Conservation (phyloP, 495 filamentous ascomycete species). For the Penicillium salamii region DNA sequence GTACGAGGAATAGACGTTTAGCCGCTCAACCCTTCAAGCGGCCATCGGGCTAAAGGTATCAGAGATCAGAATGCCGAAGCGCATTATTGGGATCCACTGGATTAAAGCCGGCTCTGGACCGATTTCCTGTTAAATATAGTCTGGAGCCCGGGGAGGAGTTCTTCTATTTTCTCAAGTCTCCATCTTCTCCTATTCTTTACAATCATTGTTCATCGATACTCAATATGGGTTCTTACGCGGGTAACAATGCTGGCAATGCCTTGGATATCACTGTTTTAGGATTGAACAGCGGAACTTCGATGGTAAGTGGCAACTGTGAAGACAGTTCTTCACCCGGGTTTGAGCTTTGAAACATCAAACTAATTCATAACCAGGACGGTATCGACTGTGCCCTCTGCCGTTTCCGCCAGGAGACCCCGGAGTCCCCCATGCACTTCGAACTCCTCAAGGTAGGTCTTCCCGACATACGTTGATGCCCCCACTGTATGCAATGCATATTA, state of each 20-base stretch:
- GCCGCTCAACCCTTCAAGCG: slow-evolving; percentile 14
- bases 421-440: slow-evolving; percentile 48
- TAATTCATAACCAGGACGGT: slow-evolving; percentile 31
- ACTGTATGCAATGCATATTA: background rate
- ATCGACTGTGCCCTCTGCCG: slow-evolving; percentile 52
- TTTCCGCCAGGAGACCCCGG: slow-evolving; percentile 48
- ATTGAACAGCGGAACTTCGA: slow-evolving; percentile 45
- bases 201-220: background rate
- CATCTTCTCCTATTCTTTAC: background rate
- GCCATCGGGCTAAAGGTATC: slow-evolving; percentile 1
- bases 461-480: background rate
- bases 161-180: background rate
- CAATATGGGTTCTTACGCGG: background rate
- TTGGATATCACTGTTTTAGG: slow-evolving; percentile 49
- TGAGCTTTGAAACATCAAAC: background rate
- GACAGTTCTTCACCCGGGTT: background rate
- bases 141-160: background rate
- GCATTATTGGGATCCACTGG: slow-evolving; percentile 2
- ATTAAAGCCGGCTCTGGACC: background rate
- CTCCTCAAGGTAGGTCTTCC: slow-evolving; percentile 31
- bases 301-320: slow-evolving; percentile 22
- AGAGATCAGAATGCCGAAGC: background rate
- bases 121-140: slow-evolving; percentile 1
- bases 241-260: slow-evolving; percentile 7
- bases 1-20: slow-evolving; percentile 20